Conservation (phyloP, 2,329 filamentous ascomycete species). For the Alternaria sp. region DNA sequence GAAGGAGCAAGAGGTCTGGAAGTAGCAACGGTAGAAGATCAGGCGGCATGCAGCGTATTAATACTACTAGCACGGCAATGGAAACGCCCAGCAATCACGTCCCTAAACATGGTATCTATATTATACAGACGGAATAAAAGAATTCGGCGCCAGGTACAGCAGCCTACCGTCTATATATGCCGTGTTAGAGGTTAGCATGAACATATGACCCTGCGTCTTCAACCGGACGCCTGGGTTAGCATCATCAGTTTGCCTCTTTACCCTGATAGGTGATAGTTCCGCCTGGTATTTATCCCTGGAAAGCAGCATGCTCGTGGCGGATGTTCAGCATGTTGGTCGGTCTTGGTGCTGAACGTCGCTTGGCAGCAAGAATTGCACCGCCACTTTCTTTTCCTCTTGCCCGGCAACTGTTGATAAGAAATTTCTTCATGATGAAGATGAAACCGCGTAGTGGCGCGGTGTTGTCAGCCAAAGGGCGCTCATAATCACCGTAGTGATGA, state of each 20-base stretch:
- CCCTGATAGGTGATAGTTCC: constrained; percentile 27
- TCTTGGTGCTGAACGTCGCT: constrained; percentile 2
- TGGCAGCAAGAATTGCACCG: constrained; percentile 3
- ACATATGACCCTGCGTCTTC: constrained; percentile 35
- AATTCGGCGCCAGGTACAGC: constrained; percentile 24
- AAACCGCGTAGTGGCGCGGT: constrained; percentile 12
- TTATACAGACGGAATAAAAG: constrained; percentile 27
- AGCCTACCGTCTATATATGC: constrained; percentile 34
- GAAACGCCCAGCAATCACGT: constrained; percentile 31
- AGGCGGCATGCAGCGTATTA: constrained; percentile 31
- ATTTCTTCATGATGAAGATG: not conserved
- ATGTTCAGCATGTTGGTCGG: constrained; percentile 8
- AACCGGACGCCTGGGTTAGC: constrained; percentile 29
- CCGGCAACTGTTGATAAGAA: constrained; percentile 10
- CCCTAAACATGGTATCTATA: constrained; percentile 13
- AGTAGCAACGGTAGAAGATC: constrained; percentile 19
- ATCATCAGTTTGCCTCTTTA: constrained; percentile 22
- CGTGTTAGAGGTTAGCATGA: constrained; percentile 31
- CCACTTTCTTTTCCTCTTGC: constrained; percentile 1
- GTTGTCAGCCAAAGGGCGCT: constrained; percentile 16
- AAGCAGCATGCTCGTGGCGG: constrained; percentile 17
- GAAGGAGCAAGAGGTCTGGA: constrained; percentile 20
- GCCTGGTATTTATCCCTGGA: constrained; percentile 34
- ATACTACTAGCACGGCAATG: constrained; percentile 32
- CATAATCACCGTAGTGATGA: constrained; percentile 16